Evolutionary conservation across 2,329 filamentous ascomycete genomes (phyloP).

Genomic region (Fusarium sp.): DNA sequence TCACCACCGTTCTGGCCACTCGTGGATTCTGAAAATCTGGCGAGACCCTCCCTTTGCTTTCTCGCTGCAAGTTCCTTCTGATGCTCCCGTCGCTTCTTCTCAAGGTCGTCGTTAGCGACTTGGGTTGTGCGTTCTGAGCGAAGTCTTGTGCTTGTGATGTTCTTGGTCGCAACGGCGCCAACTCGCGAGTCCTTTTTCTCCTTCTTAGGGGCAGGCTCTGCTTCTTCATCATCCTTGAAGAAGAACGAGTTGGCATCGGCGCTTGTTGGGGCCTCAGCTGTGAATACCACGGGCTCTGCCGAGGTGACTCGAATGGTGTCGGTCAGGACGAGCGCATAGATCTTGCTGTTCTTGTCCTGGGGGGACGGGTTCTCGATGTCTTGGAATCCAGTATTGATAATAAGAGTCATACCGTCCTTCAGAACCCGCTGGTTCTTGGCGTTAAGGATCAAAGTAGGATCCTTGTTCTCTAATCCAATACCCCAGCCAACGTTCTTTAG

Average conservation of each 20-base stretch:
- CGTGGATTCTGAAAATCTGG: conserved; percentile 85
- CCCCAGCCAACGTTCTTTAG: conserved; percentile 91
- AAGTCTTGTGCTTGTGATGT: conserved; percentile 92
- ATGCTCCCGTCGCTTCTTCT: conserved; percentile 86
- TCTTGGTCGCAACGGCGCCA: conserved; percentile 89
- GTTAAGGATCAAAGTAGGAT: conserved; percentile 83
- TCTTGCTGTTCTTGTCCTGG: conserved; percentile 88
- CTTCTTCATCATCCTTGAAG: conserved; percentile 95
- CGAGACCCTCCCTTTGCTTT: conserved; percentile 89
- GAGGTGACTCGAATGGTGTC: conserved; percentile 91
- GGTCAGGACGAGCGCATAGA: conserved; percentile 88
- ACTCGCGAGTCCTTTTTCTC: conserved; percentile 85
- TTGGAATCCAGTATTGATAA: conserved; percentile 87
- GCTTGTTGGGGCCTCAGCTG: conserved; percentile 89
- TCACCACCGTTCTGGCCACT: conserved; percentile 88
- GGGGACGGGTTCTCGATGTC: conserved; percentile 88
- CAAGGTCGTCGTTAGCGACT: conserved; percentile 82
- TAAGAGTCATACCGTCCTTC: conserved; percentile 97
- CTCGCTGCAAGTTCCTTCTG: conserved; percentile 88
- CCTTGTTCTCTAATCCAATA: conserved; percentile 91
- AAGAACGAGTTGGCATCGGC: conserved; percentile 97
- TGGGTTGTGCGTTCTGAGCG: conserved; percentile 91
- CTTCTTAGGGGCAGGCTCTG: conserved; percentile 87
- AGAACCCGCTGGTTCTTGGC: conserved; percentile 84
- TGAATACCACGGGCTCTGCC: conserved; percentile 86